Evolutionary conservation across 257 asterid genomes (phyloP).

Genomic region (Solanum lignicaule): DNA sequence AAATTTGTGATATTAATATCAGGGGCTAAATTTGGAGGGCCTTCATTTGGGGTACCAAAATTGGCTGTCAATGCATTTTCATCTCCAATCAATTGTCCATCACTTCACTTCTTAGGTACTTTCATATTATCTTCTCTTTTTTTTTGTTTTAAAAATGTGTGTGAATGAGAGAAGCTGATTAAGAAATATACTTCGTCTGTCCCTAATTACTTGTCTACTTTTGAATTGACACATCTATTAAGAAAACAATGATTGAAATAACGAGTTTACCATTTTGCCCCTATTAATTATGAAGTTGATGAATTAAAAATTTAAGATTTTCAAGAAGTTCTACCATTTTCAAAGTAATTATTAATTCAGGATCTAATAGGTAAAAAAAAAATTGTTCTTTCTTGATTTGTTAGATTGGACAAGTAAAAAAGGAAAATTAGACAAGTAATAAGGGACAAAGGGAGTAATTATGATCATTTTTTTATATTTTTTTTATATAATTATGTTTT

Average conservation of each 20-base stretch:
- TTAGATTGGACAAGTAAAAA: no score
- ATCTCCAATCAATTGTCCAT: conserved; percentile 14
- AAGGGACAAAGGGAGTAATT: background rate
- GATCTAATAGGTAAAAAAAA: no score
- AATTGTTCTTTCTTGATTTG: background rate
- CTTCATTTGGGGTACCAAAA: conserved; percentile 17
- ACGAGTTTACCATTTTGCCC: no score
- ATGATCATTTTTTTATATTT: background rate
- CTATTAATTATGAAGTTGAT: background rate
- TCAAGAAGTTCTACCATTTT: background rate
- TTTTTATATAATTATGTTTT: background rate
- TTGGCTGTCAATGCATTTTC: conserved; percentile 26
- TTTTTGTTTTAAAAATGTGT: no score
- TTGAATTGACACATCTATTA: background rate
- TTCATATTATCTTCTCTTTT: background rate
- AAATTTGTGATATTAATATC: conserved; percentile 23
- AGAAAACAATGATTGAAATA: background rate
- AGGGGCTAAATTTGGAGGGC: conserved; percentile 24
- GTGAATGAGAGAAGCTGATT: background rate
- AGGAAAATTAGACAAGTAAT: background rate
- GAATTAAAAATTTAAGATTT: no score
- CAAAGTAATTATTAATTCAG: no score
- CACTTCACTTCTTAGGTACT: conserved; percentile 30
- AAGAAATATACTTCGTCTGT: no score
- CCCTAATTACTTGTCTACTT: background rate